Evolutionary conservation across 441 rosid species (phyloP).

Genomic region (Omphalea diandra): DNA sequence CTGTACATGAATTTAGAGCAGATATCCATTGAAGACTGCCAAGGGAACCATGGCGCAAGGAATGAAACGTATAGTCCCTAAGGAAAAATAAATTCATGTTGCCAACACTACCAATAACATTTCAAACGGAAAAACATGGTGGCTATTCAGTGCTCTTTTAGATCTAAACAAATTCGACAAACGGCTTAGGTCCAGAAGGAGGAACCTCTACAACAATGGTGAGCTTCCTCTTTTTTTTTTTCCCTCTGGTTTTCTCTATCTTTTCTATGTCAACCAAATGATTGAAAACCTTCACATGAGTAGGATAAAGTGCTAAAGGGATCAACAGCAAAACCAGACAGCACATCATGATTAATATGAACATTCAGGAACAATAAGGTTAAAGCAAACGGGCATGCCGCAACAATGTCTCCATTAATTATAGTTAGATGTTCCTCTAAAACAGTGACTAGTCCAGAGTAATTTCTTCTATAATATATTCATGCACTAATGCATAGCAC

Average conservation of each 20-base stretch:
- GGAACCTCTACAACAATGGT: background rate
- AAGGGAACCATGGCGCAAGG: background rate
- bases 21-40: background rate
- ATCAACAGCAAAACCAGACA: background rate
- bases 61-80: background rate
- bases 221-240: background rate
- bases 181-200: conserved; percentile 1
- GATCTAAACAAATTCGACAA: background rate
- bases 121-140: background rate
- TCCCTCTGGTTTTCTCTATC: too few relatives aligned
- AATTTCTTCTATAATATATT: background rate
- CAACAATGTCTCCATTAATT: background rate
- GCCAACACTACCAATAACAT: background rate
- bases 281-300: too few relatives aligned
- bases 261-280: background rate
- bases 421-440: background rate
- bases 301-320: too few relatives aligned
- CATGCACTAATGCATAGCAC: background rate
- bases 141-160: background rate
- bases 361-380: background rate
- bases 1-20: background rate
- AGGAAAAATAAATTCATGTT: background rate
- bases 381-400: background rate
- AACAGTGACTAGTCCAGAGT: background rate
- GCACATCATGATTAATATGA: background rate